Conservation (phyloP, 179 eudicot species). For the Silene vulgaris region DNA sequence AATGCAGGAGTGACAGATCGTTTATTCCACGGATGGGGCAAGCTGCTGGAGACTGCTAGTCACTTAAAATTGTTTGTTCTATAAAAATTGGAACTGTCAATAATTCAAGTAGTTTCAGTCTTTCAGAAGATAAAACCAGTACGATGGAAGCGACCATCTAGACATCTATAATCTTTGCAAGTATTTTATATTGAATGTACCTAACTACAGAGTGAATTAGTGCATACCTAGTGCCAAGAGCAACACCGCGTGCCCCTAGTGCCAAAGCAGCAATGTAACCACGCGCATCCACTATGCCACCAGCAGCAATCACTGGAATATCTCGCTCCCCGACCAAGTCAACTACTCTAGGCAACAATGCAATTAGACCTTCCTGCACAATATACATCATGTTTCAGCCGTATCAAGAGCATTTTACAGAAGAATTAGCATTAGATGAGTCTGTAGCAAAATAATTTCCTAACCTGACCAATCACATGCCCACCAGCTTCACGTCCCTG, state of each 20-base stretch:
- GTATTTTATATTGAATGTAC: not conserved
- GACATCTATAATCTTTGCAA: not conserved
- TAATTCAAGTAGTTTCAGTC: no score
- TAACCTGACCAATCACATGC: conserved; percentile 87
- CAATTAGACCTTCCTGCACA: conserved; percentile 60
- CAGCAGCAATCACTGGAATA: conserved; percentile 87
- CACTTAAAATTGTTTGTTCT: no score
- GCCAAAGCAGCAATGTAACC: conserved; percentile 91
- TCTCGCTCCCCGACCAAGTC: conserved; percentile 56
- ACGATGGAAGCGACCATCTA: no score
- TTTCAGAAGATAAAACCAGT: not conserved
- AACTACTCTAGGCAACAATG: conserved; percentile 70
- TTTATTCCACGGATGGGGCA: no score
- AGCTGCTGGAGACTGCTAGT: no score
- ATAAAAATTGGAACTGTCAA: no score
- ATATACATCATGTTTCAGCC: not conserved
- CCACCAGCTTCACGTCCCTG: conserved; percentile 96
- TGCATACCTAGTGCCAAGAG: conserved; percentile 80
- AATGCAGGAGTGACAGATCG: no score
- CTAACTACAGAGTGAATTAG: not conserved
- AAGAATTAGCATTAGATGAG: not conserved
- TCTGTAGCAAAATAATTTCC: not conserved
- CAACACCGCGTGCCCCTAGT: conserved; percentile 83
- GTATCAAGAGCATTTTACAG: not conserved
- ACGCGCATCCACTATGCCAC: conserved; percentile 83